Conservation (phyloP, 2,329 filamentous ascomycete genomes). For the Fusarium algeriense region DNA sequence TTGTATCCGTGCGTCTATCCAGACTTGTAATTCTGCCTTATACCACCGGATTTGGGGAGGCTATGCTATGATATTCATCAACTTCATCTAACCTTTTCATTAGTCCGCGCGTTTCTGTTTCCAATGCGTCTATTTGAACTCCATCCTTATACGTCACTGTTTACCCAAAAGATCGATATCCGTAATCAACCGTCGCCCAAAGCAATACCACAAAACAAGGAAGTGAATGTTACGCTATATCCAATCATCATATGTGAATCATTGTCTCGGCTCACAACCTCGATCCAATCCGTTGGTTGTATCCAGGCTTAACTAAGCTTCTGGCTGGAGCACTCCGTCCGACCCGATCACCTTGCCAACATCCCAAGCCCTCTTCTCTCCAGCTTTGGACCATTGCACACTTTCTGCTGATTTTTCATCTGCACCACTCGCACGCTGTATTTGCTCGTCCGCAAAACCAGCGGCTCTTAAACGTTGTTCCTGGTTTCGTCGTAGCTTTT, state of each 20-base stretch:
- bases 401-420: slow-evolving; percentile 70
- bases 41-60: slow-evolving; percentile 25
- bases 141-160: neutral
- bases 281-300: slow-evolving; percentile 13
- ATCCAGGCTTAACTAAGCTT: slow-evolving; percentile 15
- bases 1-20: slow-evolving; percentile 2
- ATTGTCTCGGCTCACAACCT: slow-evolving; percentile 16
- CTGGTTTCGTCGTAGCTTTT: slow-evolving; percentile 80
- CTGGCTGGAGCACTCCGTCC: slow-evolving; percentile 28
- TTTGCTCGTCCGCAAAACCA: slow-evolving; percentile 81
- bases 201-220: slow-evolving; percentile 22
- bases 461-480: slow-evolving; percentile 81
- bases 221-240: slow-evolving; percentile 15
- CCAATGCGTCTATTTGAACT: slow-evolving; percentile 12
- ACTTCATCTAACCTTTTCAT: slow-evolving; percentile 4
- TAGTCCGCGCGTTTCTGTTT: neutral
- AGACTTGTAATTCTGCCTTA: neutral
- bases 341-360: slow-evolving; percentile 59
- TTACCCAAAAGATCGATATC: neutral
- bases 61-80: neutral
- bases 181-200: slow-evolving; percentile 4
- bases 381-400: slow-evolving; percentile 78
- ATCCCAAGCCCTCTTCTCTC: slow-evolving; percentile 74
- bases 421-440: slow-evolving; percentile 70
- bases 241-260: slow-evolving; percentile 28